Evolutionary conservation across 2,329 filamentous ascomycete genomes (phyloP).

Genomic region (Pleoardoris graminearum): DNA sequence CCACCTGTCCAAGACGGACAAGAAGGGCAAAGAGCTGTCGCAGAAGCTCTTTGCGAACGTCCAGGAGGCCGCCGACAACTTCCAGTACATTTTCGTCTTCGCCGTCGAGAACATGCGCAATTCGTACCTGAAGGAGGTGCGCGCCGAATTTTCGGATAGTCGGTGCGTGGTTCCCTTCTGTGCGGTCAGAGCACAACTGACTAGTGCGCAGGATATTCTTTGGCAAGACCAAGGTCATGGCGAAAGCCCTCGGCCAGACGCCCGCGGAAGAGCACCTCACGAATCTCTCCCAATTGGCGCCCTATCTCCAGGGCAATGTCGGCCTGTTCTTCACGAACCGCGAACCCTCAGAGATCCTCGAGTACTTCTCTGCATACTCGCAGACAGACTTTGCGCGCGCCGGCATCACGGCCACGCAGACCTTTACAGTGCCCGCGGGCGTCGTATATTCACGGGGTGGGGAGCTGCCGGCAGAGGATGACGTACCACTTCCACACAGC

Average conservation of each 20-base stretch:
- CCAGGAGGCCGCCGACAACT: slow-evolving; percentile 80
- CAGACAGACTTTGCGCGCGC: slow-evolving; percentile 91
- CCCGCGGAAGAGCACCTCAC: slow-evolving; percentile 79
- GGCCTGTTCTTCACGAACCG: slow-evolving; percentile 91
- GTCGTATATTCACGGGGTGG: slow-evolving; percentile 77
- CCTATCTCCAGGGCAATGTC: slow-evolving; percentile 77
- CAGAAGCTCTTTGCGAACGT: slow-evolving; percentile 86
- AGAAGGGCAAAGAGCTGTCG: slow-evolving; percentile 91
- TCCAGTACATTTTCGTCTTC: slow-evolving; percentile 92
- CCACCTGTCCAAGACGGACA: slow-evolving; percentile 86
- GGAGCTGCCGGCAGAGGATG: slow-evolving; percentile 76
- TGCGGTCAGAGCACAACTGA: slow-evolving; percentile 13
- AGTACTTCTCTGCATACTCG: slow-evolving; percentile 72
- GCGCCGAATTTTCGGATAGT: slow-evolving; percentile 80
- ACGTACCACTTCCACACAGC: slow-evolving; percentile 83
- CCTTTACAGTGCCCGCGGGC: slow-evolving; percentile 82
- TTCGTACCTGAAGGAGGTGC: slow-evolving; percentile 89
- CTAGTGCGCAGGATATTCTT: slow-evolving; percentile 76
- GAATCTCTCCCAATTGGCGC: slow-evolving; percentile 70
- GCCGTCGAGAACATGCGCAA: slow-evolving; percentile 97
- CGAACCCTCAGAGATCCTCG: slow-evolving; percentile 64
- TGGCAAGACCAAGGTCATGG: slow-evolving; percentile 99
- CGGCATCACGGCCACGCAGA: slow-evolving; percentile 72
- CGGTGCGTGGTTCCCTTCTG: slow-evolving; percentile 61
- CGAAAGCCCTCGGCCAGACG: slow-evolving; percentile 82